These are phyloP conservation scores for Boletus patriciae DNA, from an alignment of 768 basidiomycete species.

Conservation along the genomic window DNA sequence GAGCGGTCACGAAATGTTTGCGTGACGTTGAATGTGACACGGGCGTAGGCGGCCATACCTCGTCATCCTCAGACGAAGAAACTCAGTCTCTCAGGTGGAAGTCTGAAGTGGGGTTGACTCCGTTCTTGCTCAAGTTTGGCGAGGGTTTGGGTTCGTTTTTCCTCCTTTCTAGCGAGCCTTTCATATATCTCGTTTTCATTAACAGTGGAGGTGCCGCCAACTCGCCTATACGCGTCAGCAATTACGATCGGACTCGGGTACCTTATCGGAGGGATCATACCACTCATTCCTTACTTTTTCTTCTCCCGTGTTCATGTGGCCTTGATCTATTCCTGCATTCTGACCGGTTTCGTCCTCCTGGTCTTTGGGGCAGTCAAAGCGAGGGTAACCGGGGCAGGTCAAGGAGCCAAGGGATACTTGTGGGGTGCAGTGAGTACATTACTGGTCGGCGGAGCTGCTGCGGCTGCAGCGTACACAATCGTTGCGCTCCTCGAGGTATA, in stretches of 20 bases:
- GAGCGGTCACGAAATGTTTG: constrained; percentile 74
- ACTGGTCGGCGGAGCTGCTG: constrained; percentile 87
- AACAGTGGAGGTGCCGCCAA: constrained; percentile 84
- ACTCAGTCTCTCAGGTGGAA: constrained; percentile 60
- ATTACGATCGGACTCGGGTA: constrained; percentile 96
- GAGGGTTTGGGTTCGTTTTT: constrained; percentile 72
- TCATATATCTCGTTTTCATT: background rate
- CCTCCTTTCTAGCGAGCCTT: background rate
- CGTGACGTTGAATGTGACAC: constrained; percentile 60
- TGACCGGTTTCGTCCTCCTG: constrained; percentile 85
- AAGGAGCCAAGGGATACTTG: constrained; percentile 63
- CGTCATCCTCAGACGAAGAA: constrained; percentile 50
- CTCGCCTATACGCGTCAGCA: constrained; percentile 84
- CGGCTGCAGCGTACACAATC: constrained; percentile 67
- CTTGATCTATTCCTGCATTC: constrained; percentile 68
- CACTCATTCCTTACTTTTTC: constrained; percentile 92
- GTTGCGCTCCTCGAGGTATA: constrained; percentile 49
- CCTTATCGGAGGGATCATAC: constrained; percentile 90
- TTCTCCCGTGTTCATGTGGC: constrained; percentile 65
- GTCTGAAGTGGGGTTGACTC: constrained; percentile 81
- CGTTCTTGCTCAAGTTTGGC: constrained; percentile 96
- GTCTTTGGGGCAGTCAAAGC: constrained; percentile 92
- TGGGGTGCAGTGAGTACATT: constrained; percentile 89
- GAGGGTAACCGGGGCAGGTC: constrained; percentile 79
- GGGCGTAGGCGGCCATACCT: constrained; percentile 11